These are phyloP conservation scores for Cornus suecica DNA, from an alignment of 148 eudicot species.

Conservation along the genomic window DNA sequence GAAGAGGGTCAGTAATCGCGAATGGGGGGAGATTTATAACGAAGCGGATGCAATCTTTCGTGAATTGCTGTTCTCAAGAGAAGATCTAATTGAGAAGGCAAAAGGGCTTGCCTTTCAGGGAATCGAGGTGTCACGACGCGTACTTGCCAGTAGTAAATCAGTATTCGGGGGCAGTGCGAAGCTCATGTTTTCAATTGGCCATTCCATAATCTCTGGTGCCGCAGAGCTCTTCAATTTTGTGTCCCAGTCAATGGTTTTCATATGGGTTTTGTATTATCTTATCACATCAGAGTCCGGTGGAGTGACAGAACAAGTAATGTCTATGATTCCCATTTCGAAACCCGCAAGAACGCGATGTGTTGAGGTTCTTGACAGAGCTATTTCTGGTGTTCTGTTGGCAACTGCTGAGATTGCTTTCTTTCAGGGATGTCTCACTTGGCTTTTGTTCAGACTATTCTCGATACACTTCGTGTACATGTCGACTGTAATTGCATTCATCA, in stretches of 20 bases:
- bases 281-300: conserved; percentile 95
- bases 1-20: conserved; percentile 58
- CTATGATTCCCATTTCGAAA: conserved; percentile 68
- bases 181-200: conserved; percentile 54
- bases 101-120: conserved; percentile 85
- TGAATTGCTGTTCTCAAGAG: conserved; percentile 50
- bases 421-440: conserved; percentile 97
- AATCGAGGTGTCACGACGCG: conserved; percentile 62
- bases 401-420: conserved; percentile 78
- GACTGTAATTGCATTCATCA: conserved; percentile 68
- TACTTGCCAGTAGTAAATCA: conserved; percentile 62
- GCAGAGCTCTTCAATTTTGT: conserved; percentile 77
- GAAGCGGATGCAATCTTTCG: conserved; percentile 62
- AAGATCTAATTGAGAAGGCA: conserved; percentile 70
- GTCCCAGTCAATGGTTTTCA: conserved; percentile 82
- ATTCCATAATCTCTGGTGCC: conserved; percentile 85
- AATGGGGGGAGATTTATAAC: conserved; percentile 67
- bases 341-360: conserved; percentile 72
- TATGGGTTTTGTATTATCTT: conserved; percentile 91
- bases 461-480: conserved; percentile 91
- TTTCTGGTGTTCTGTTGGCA: conserved; percentile 79
- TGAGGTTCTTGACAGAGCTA: conserved; percentile 81
- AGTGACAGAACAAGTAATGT: conserved; percentile 79
- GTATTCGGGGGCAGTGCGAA: conserved; percentile 76
- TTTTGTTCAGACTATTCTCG: conserved; percentile 73